Evolutionary conservation across 139 green algal species (phyloP).

Genomic region (Marvania coccoides): DNA sequence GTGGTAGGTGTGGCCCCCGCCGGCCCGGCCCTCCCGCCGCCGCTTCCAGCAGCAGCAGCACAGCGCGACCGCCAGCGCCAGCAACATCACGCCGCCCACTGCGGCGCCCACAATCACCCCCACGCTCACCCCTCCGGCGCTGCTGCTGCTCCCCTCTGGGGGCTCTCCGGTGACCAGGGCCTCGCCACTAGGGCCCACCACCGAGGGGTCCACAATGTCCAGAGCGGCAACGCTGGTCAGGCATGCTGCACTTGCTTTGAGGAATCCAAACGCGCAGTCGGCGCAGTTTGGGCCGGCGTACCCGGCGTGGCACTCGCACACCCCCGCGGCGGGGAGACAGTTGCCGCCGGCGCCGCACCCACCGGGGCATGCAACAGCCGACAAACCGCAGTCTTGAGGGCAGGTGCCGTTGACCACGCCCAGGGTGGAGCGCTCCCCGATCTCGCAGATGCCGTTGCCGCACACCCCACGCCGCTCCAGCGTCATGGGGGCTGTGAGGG

Average conservation of each 20-base stretch:
- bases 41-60: background rate
- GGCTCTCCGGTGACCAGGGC: background rate
- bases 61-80: constrained; percentile 1
- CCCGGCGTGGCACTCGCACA: constrained; percentile 34
- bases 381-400: constrained; percentile 36
- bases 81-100: background rate
- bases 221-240: constrained; percentile 11
- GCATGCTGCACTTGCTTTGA: background rate
- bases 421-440: constrained; percentile 31
- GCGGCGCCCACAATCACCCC: constrained; percentile 18
- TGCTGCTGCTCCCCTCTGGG: too few relatives aligned
- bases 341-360: background rate
- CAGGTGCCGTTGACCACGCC: constrained; percentile 29
- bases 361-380: constrained; percentile 26
- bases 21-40: background rate
- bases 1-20: too few relatives aligned
- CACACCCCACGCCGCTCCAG: constrained; percentile 30
- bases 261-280: constrained; percentile 26
- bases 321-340: constrained; percentile 23
- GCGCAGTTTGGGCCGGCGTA: constrained; percentile 23
- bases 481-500: background rate
- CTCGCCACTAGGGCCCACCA: background rate
- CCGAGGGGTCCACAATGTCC: background rate
- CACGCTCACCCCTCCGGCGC: background rate
- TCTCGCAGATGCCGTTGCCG: constrained; percentile 43